Evolutionary conservation across 192 early-diverging fungal genomes (phyloP).

Genomic region (Tieghemiomyces parasiticus): DNA sequence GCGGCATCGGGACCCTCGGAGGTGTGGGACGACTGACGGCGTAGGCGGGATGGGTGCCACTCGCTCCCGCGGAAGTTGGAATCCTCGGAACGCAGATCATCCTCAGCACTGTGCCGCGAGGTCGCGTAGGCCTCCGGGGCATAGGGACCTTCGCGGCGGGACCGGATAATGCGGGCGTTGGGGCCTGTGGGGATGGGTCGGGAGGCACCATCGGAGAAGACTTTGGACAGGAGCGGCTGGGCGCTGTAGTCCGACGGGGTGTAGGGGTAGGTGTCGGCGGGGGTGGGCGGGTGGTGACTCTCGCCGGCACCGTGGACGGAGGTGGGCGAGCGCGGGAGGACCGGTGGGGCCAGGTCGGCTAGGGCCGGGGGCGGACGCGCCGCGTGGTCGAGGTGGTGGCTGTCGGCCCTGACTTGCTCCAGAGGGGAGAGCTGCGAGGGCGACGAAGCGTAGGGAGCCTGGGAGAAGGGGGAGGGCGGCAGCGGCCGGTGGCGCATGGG

Average conservation of each 20-base stretch:
- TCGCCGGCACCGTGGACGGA: not conserved
- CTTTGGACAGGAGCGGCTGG: conserved; percentile 1
- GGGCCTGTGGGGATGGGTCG: conserved; percentile 6
- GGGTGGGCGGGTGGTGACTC: too few relatives aligned
- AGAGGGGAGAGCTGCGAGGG: not conserved
- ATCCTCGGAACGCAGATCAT: not conserved
- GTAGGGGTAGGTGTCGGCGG: too few relatives aligned
- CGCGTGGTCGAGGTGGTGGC: too few relatives aligned
- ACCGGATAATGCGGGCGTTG: conserved; percentile 3
- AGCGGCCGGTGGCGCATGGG: conserved; percentile 1
- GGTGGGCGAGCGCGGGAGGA: not conserved
- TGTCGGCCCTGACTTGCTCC: not conserved
- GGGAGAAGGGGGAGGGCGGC: conserved; percentile 9
- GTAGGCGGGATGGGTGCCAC: not conserved
- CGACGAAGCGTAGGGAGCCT: not conserved
- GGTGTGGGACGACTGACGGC: not conserved
- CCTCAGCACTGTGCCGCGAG: not conserved
- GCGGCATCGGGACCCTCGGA: not conserved
- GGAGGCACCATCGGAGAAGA: conserved; percentile 4
- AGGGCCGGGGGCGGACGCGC: too few relatives aligned
- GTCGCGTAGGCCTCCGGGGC: not conserved
- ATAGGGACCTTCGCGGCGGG: not conserved
- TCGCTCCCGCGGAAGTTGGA: not conserved
- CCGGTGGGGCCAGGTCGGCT: not conserved
- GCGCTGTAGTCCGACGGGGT: not conserved